phyloP scores from a whole-genome alignment of 2,329 filamentous ascomycete species.

The Akanthomyces uredinophilus region DNA sequence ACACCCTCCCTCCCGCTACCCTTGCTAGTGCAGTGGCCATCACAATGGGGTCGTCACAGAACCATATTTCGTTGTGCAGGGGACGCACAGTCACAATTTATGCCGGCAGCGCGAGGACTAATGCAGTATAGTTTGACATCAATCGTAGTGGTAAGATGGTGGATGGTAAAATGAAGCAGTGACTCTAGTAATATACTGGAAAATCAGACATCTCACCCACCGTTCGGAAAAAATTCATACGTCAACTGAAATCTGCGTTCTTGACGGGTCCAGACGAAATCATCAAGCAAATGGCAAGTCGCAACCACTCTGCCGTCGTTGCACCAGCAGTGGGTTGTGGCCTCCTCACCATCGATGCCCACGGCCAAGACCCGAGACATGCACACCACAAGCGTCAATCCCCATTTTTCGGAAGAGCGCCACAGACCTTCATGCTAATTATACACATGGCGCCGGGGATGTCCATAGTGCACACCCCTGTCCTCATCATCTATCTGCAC shows the following conservation, averaged over 20 bases:
- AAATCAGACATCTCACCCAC: background rate
- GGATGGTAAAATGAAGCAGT: background rate
- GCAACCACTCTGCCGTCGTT: background rate
- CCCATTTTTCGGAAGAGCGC: slow-evolving; percentile 7
- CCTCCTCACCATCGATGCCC: background rate
- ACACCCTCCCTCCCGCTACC: background rate
- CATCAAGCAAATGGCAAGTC: background rate
- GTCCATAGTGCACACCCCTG: background rate
- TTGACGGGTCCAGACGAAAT: background rate
- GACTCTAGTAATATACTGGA: background rate
- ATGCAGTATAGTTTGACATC: background rate
- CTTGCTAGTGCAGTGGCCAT: background rate
- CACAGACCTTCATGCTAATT: background rate
- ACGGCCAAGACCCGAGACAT: slow-evolving; percentile 13
- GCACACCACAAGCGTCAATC: background rate
- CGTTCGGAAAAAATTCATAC: background rate
- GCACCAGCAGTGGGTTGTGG: slow-evolving; percentile 2
- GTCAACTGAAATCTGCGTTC: background rate
- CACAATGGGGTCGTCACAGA: background rate
- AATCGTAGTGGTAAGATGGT: background rate
- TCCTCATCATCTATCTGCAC: background rate
- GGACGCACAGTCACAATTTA: background rate
- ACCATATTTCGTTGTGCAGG: background rate
- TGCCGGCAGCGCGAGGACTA: background rate
- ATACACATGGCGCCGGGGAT: slow-evolving; percentile 13